Evolutionary conservation across 2,329 filamentous ascomycete genomes (phyloP), one percentile per base, ranked within the genome.

Genomic region (Hymenoscyphus occultus): DNA sequence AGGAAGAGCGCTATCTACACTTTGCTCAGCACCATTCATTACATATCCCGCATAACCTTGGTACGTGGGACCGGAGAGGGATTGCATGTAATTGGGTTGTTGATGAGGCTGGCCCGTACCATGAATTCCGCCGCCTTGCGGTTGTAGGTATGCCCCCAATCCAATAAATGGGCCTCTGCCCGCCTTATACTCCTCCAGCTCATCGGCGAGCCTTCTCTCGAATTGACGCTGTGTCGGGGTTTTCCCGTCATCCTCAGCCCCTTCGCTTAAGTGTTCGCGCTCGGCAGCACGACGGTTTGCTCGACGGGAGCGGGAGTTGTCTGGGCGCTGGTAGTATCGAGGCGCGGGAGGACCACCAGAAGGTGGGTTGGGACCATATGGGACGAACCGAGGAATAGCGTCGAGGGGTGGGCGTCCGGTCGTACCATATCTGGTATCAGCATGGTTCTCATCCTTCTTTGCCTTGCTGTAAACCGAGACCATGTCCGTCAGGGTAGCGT

Each of bases 341-440:
- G n/a, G 56, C 4, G 56, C 32, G 9, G 56, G 56, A 39, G 28
- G 56, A 39, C 16, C 16, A 58, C 32, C 32, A 35, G 31, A 14
- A 35, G 32, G 32, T 16, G 12, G 14, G 5, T 28, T 10, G 9
- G 32, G 22, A 10, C 39, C 56, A 19, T 14, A 16, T 39, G 28
- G 32, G 19, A 16, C 9, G 39, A 42, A 60, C 12, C 40, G 35
- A 13, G 35, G 58, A 2, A 14, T 19, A 16, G 22, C 2, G 6
- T 60, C 39, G 14, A 19, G n/a, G 1, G 58, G 56, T 3, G 56
- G 61, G 7, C 61, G 59, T 12, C 62, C 62, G 31, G 56, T 64
- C 1, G 60, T 62, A 3, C 61, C 67, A 62, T 65, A 70, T 28
- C 66, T 32, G 1, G 56, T 65, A 19, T 68, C 68, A 16, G 48